Evolutionary conservation across 441 rosid genomes (phyloP).

Genomic region (Populus tomentosa): DNA sequence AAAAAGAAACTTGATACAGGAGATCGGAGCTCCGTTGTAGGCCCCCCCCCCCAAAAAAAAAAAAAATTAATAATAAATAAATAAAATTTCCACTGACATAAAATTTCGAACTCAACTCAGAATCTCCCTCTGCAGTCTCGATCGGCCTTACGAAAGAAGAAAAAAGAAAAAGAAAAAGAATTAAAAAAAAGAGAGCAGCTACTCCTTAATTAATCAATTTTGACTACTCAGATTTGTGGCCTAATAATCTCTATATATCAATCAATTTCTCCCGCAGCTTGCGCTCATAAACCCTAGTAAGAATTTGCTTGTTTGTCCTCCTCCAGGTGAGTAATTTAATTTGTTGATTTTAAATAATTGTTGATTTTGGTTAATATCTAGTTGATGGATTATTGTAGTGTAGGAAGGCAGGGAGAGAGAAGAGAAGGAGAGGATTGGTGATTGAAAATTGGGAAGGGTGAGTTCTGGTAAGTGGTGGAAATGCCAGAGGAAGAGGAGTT

Average conservation of each 20-base stretch:
- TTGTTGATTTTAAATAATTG: background rate
- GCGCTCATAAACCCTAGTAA: background rate
- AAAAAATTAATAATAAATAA: too few relatives aligned
- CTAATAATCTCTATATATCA: background rate
- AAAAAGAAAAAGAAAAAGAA: too few relatives aligned
- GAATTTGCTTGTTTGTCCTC: too few relatives aligned
- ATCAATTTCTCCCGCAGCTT: background rate
- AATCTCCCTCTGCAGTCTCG: background rate
- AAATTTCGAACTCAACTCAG: background rate
- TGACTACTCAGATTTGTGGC: background rate
- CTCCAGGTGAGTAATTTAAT: too few relatives aligned
- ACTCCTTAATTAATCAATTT: background rate
- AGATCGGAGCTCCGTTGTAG: too few relatives aligned
- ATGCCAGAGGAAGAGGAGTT: constrained; percentile 70
- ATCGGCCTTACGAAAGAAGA: background rate
- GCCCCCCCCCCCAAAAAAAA: too few relatives aligned
- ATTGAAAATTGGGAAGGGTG: background rate
- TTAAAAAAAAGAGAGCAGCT: background rate
- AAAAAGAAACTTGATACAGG: too few relatives aligned
- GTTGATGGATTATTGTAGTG: background rate
- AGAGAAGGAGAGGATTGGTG: background rate
- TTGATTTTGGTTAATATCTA: background rate
- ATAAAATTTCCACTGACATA: background rate
- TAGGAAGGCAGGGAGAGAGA: background rate
- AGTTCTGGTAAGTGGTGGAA: constrained; percentile 18